Percentiles rank a stretch among this genome's conserved stretches.
These are phyloP conservation scores for Microdochium nivale DNA, from an alignment of 2,329 filamentous ascomycete species.

Conservation along the genomic window DNA sequence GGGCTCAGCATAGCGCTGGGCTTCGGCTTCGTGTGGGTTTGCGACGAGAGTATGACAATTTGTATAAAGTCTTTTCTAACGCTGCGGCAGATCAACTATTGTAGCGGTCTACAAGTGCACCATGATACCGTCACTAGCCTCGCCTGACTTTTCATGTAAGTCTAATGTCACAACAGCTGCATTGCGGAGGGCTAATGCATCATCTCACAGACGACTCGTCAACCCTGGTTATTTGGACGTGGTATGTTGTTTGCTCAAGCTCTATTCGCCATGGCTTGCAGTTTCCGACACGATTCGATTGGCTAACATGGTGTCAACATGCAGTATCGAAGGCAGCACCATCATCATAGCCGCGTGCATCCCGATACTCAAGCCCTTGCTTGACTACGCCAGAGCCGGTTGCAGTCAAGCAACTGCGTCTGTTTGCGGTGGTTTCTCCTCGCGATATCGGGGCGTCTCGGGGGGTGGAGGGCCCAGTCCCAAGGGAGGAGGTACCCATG, in stretches of 20 bases:
- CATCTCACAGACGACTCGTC: not conserved
- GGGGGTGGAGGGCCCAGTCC: not conserved
- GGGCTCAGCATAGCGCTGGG: constrained; percentile 27
- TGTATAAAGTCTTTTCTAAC: not conserved
- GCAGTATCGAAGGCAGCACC: not conserved
- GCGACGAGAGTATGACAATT: no score
- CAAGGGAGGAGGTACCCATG: not conserved
- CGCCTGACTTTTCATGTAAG: not conserved
- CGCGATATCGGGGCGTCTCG: not conserved
- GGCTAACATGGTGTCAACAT: not conserved
- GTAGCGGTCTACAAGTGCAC: not conserved
- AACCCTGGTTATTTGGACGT: not conserved
- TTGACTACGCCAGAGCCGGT: not conserved
- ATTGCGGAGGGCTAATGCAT: not conserved
- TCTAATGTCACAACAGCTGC: not conserved
- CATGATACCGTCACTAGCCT: not conserved
- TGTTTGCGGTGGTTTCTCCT: not conserved
- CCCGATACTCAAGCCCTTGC: not conserved
- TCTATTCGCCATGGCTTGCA: not conserved
- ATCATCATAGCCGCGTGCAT: not conserved
- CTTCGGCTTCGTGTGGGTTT: constrained; percentile 26
- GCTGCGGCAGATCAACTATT: not conserved
- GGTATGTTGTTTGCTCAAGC: not conserved
- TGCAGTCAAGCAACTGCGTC: not conserved
- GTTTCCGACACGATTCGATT: not conserved